These are phyloP conservation scores for Phytophthora fragariaefolia DNA, from an alignment of 352 stramenopile species.

Conservation along the genomic window DNA sequence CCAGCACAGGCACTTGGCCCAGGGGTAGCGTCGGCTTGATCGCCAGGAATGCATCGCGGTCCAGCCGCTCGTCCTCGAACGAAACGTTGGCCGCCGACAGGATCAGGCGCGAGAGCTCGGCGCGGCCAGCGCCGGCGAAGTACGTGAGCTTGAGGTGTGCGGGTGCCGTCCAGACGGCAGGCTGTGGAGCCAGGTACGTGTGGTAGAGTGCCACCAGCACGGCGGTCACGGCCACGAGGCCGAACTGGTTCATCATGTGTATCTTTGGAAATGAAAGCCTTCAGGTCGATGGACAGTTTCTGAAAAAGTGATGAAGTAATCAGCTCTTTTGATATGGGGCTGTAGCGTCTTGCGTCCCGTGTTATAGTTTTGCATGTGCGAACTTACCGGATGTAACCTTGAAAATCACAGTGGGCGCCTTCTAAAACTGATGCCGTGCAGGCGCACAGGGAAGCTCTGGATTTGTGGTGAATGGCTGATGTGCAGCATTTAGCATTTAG, in stretches of 20 bases:
- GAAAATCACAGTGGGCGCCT: no score
- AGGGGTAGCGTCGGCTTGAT: slow-evolving; percentile 54
- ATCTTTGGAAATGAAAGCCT: slow-evolving; percentile 3
- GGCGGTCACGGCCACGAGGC: slow-evolving; percentile 29
- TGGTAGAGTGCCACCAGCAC: slow-evolving; percentile 42
- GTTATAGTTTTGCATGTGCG: no score
- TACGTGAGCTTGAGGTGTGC: slow-evolving; percentile 73
- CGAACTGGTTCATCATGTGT: slow-evolving; percentile 35
- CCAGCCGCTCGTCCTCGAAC: slow-evolving; percentile 72
- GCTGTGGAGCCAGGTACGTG: slow-evolving; percentile 26
- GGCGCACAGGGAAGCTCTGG: no score
- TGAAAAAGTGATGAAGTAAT: no score
- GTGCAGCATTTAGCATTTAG: no score
- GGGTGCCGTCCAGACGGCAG: not conserved
- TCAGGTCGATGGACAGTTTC: no score
- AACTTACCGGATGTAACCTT: no score
- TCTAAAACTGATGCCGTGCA: no score
- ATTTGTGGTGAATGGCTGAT: no score
- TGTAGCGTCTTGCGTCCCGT: no score
- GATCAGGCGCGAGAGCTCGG: slow-evolving; percentile 67
- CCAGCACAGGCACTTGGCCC: slow-evolving; percentile 56
- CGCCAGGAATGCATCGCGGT: slow-evolving; percentile 43
- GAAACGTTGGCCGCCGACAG: slow-evolving; percentile 58
- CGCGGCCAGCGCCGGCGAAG: slow-evolving; percentile 59
- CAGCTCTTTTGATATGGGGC: no score